A percentile compares a stretch with the other conserved stretches of the same genome.
These are phyloP conservation scores for Daldinia eschscholtzii DNA, from an alignment of 2,329 filamentous ascomycete genomes.

Conservation along the genomic window DNA sequence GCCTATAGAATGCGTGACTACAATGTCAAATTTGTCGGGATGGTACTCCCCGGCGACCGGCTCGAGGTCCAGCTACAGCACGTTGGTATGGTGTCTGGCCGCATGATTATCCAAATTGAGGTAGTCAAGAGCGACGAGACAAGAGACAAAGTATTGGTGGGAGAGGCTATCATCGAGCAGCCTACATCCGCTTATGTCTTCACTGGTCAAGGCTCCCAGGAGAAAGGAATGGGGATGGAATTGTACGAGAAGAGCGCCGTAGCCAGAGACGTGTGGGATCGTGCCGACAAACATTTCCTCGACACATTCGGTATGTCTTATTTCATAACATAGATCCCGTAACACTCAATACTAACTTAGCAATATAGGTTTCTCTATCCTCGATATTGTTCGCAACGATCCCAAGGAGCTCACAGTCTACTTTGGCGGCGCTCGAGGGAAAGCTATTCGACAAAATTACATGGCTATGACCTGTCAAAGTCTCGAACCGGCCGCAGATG, in stretches of 20 bases:
- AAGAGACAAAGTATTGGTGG: conserved; percentile 51
- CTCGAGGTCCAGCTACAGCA: conserved; percentile 51
- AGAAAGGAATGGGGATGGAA: conserved; percentile 58
- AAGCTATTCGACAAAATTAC: conserved; percentile 53
- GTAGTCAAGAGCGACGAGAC: conserved; percentile 49
- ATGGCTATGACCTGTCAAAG: conserved; percentile 46
- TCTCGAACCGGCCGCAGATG: conserved; percentile 38
- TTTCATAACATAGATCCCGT: neutral
- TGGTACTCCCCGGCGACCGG: conserved; percentile 54
- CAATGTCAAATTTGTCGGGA: conserved; percentile 52
- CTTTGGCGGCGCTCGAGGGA: conserved; percentile 55
- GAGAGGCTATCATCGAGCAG: conserved; percentile 48
- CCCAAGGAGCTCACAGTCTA: conserved; percentile 55
- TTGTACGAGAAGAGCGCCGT: conserved; percentile 53
- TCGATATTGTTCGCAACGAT: conserved; percentile 55
- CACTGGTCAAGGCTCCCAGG: conserved; percentile 58
- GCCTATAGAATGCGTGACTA: conserved; percentile 47
- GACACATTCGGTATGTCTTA: conserved; percentile 50
- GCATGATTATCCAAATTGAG: conserved; percentile 52
- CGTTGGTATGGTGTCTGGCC: conserved; percentile 53
- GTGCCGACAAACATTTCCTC: conserved; percentile 52
- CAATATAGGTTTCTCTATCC: conserved; percentile 44
- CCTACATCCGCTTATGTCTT: conserved; percentile 55
- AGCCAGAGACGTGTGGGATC: conserved; percentile 55
- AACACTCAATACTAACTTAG: conserved; percentile 14